phyloP scores from a whole-genome alignment of 1,284 basidiomycete species.

The Austroboletus olivaceoglutinosus region DNA sequence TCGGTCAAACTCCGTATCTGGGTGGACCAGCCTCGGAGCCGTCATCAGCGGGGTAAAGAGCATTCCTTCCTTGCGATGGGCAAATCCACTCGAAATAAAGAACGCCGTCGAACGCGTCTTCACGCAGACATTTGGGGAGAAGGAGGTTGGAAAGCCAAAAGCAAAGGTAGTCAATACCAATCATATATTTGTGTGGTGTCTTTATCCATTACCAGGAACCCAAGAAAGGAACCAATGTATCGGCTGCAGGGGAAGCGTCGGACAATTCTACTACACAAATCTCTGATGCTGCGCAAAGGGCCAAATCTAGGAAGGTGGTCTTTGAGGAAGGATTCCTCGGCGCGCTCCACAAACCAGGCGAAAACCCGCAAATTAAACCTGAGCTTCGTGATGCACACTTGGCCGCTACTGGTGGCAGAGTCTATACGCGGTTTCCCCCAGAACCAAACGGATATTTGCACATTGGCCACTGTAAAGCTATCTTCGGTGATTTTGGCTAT shows the following conservation, averaged over 20 bases:
- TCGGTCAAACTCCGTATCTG: conserved; percentile 49
- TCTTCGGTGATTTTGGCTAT: conserved; percentile 98
- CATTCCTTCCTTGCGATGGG: conserved; percentile 81
- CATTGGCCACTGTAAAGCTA: conserved; percentile 97
- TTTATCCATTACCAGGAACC: conserved; percentile 44
- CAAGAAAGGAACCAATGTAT: conserved; percentile 43
- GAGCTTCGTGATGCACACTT: conserved; percentile 83
- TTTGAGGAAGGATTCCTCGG: conserved; percentile 97
- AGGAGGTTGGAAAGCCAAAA: conserved; percentile 67
- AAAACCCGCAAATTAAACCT: conserved; percentile 85
- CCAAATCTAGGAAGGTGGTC: conserved; percentile 61
- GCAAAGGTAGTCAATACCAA: conserved; percentile 54
- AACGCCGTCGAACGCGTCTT: conserved; percentile 81
- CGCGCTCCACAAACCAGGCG: conserved; percentile 90
- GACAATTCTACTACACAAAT: conserved; percentile 35
- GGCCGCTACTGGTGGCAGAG: conserved; percentile 75
- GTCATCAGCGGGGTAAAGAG: conserved; percentile 72
- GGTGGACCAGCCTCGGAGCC: conserved; percentile 76
- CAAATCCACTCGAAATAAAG: conserved; percentile 87
- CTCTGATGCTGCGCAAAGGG: conserved; percentile 35
- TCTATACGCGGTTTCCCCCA: conserved; percentile 97
- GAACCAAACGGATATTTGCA: conserved; percentile 98
- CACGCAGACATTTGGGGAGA: conserved; percentile 74
- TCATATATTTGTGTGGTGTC: neutral
- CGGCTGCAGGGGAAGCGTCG: conserved; percentile 15